These are phyloP conservation scores for Aspergillus calidoustus DNA, from an alignment of 2,329 filamentous ascomycete genomes.

Conservation along the genomic window DNA sequence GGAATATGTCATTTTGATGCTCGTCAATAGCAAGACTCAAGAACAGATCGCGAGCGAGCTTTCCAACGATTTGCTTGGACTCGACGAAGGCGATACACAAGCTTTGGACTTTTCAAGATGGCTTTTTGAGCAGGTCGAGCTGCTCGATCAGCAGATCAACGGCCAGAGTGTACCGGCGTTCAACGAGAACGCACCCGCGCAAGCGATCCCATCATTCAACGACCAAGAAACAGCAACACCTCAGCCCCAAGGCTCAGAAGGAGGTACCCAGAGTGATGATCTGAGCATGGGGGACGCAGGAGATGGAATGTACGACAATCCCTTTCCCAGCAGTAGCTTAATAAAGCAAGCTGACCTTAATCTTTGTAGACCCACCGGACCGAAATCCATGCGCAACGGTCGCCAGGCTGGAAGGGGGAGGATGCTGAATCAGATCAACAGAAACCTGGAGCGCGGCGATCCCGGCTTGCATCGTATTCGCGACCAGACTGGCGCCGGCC, in stretches of 20 bases:
- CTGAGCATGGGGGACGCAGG: conserved; percentile 74
- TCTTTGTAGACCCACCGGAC: conserved; percentile 77
- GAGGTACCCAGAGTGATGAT: conserved; percentile 67
- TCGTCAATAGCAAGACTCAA: conserved; percentile 92
- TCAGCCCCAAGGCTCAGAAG: conserved; percentile 18
- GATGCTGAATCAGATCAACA: conserved; percentile 83
- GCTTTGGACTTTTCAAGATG: conserved; percentile 85
- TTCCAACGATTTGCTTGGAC: conserved; percentile 80
- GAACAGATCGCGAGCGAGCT: conserved; percentile 88
- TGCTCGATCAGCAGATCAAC: conserved; percentile 67
- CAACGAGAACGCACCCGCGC: conserved; percentile 24
- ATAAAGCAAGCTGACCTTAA: conserved; percentile 43
- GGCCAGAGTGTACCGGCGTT: conserved; percentile 46
- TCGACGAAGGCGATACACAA: conserved; percentile 80
- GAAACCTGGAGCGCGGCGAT: conserved; percentile 80
- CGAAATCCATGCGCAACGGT: conserved; percentile 88
- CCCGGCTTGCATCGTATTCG: conserved; percentile 80
- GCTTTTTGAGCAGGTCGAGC: conserved; percentile 86
- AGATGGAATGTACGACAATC: conserved; percentile 46
- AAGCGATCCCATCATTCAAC: conserved; percentile 41
- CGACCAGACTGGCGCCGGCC: conserved; percentile 68
- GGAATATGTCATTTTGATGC: conserved; percentile 97
- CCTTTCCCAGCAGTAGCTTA: background rate
- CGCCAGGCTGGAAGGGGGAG: conserved; percentile 71
- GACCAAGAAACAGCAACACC: conserved; percentile 38